Evolutionary conservation across 441 rosid genomes (phyloP).

Genomic region (Kokia cookei): DNA sequence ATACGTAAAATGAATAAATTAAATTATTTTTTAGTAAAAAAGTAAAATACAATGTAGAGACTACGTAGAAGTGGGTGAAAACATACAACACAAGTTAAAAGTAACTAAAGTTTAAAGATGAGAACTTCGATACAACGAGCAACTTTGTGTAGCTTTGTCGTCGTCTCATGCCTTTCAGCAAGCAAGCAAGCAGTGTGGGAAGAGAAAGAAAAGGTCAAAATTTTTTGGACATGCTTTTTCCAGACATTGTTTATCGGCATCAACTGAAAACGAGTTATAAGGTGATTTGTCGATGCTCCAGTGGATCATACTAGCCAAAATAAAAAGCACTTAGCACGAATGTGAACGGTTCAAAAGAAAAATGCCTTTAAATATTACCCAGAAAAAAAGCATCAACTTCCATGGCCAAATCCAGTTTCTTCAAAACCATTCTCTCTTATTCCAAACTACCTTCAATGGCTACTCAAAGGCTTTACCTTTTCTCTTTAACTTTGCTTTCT

Average conservation of each 20-base stretch:
- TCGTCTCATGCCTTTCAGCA: not conserved
- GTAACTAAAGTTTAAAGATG: too few species aligned
- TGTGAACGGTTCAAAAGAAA: not conserved
- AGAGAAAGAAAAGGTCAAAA: not conserved
- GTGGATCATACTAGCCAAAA: not conserved
- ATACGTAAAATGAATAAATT: too few species aligned
- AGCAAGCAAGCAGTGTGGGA: not conserved
- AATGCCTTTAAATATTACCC: not conserved
- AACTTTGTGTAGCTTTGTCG: not conserved
- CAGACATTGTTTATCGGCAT: not conserved
- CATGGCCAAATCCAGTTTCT: not conserved
- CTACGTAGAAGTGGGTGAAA: too few species aligned
- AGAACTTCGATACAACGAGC: not conserved
- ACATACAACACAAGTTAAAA: too few species aligned
- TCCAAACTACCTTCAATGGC: constrained; percentile 25
- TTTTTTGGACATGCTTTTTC: not conserved
- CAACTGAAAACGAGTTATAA: not conserved
- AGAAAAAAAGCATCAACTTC: not conserved
- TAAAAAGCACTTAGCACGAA: not conserved
- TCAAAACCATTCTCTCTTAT: not conserved
- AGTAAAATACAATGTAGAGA: too few species aligned
- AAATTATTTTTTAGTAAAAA: too few species aligned
- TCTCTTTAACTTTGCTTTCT: constrained; percentile 21
- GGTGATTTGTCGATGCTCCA: not conserved
- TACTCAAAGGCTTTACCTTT: constrained; percentile 14